These are phyloP conservation scores for Penicillium polonicum DNA, from an alignment of 2,329 filamentous ascomycete genomes.

Conservation along the genomic window DNA sequence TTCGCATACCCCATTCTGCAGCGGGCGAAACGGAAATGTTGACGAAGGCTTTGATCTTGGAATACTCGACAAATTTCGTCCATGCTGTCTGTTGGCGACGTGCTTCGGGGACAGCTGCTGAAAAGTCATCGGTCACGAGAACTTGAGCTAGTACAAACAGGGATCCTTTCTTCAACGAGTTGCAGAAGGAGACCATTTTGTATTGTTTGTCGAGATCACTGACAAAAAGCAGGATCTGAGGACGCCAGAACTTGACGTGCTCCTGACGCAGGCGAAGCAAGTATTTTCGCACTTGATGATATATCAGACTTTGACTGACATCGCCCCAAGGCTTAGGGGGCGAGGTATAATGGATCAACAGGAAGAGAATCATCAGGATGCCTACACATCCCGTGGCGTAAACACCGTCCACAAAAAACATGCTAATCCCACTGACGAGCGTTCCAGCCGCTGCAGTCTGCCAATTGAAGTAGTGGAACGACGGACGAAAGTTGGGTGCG, in stretches of 20 bases:
- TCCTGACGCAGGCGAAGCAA: conserved; percentile 78
- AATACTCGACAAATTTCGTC: conserved; percentile 84
- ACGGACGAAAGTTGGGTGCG: conserved; percentile 83
- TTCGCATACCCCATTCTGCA: conserved; percentile 80
- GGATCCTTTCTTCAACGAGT: conserved; percentile 83
- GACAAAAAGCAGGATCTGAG: conserved; percentile 79
- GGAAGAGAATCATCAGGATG: conserved; percentile 72
- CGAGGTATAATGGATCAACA: conserved; percentile 80
- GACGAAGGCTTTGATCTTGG: conserved; percentile 83
- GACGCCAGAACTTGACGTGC: conserved; percentile 91
- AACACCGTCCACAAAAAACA: conserved; percentile 86
- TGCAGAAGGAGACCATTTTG: conserved; percentile 85
- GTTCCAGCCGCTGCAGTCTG: conserved; percentile 74
- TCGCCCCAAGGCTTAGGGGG: conserved; percentile 89
- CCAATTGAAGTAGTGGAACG: conserved; percentile 87
- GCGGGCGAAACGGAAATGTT: conserved; percentile 80
- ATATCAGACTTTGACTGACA: conserved; percentile 85
- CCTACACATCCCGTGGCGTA: conserved; percentile 75
- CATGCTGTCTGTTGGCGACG: conserved; percentile 77
- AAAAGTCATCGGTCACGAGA: conserved; percentile 81
- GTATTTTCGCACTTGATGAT: conserved; percentile 85
- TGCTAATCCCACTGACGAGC: conserved; percentile 72
- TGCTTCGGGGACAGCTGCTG: conserved; percentile 73
- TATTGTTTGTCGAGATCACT: conserved; percentile 80
- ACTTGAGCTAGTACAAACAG: conserved; percentile 85